Base-by-base conservation (phyloP, 306 rosid genomes). In the Quercus engelmannii region DNA sequence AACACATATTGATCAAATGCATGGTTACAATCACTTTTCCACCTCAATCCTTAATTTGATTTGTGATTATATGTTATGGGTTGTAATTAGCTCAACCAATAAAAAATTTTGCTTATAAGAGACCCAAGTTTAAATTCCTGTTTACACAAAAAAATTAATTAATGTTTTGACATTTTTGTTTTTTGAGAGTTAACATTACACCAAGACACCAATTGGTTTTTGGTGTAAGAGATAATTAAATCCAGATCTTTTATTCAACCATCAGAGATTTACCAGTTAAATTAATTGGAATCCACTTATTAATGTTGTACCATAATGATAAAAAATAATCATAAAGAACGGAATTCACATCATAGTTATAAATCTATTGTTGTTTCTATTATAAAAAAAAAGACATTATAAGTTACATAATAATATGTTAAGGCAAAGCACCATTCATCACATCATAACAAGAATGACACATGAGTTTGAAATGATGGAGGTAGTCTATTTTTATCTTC, bases 391-490 rank as follows among this genome's bases (percentile, higher is more conserved):
- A 38, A 0, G 10, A 38, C 65, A 59, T 14, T 15, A 26, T 3
- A 26, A 13, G 41, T 14, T 28, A 62, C 69, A 2, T 49, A 11
- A 26, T 30, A 7, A 64, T 30, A 30, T 64, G 43, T 3, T 15
- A 19, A 67, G 51, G 46, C 41, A 65, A 67, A 63, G 21, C 69
- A 63, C n/a, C n/a, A 30, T 63, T 28, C 69, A 28, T 26, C 43
- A 5, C 43, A 63, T 33, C 20, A 63, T 63, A 38, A 26, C 69
- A 63, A n/a, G 41, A 63, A 18, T n/a, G 52, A 15, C 74, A 80
- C 65, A 26, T 38, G 78, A 80, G 33, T 17, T 5, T 35, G 33
- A 74, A 80, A 74, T 80, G 79, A 80, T 74, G 58, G 83, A 74
- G 57, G 5, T 26, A 6, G 30, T 14, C 12, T 57, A 41, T 62